Percentiles rank a stretch among this genome's conserved stretches.
phyloP scores from a whole-genome alignment of 2,329 filamentous ascomycete species.

The Talaromyces marneffei region DNA sequence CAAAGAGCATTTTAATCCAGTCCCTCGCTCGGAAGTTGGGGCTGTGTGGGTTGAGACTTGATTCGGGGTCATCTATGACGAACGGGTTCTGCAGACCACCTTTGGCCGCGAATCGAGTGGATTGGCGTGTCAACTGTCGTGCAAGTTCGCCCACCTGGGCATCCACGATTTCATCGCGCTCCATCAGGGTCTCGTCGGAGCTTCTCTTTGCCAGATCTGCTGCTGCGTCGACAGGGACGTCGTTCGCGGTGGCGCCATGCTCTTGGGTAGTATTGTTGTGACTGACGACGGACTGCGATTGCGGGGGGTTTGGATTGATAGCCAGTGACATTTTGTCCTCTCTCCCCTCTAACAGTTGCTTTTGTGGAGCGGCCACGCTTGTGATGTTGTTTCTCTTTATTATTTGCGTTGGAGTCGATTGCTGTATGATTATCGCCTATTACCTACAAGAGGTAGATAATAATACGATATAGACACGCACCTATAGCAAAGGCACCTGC shows the following conservation, averaged over 20 bases:
- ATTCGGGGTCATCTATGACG: conserved; percentile 27
- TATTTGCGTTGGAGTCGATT: background rate
- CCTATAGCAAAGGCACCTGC: background rate
- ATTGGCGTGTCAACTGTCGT: conserved; percentile 13
- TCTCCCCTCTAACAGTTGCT: background rate
- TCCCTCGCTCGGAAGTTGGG: conserved; percentile 38
- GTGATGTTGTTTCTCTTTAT: background rate
- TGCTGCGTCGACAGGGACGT: background rate
- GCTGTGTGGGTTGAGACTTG: conserved; percentile 39
- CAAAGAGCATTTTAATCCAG: conserved; percentile 41
- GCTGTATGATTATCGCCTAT: background rate
- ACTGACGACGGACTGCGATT: conserved; percentile 7
- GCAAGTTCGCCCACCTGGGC: conserved; percentile 2
- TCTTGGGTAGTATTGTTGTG: background rate
- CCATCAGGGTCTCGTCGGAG: conserved; percentile 1
- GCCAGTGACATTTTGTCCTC: conserved; percentile 1
- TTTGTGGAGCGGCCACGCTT: background rate
- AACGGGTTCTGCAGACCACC: conserved; percentile 30
- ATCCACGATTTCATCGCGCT: conserved; percentile 1
- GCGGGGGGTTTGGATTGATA: conserved; percentile 5
- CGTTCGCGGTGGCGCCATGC: background rate
- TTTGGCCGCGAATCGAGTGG: conserved; percentile 6
- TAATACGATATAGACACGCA: background rate
- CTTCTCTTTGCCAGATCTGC: conserved; percentile 1
- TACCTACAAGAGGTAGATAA: background rate